A percentile compares a stretch with the other conserved stretches of the same genome.
Conservation (phyloP, 2,329 filamentous ascomycete species). For the Alternaria rosae region DNA sequence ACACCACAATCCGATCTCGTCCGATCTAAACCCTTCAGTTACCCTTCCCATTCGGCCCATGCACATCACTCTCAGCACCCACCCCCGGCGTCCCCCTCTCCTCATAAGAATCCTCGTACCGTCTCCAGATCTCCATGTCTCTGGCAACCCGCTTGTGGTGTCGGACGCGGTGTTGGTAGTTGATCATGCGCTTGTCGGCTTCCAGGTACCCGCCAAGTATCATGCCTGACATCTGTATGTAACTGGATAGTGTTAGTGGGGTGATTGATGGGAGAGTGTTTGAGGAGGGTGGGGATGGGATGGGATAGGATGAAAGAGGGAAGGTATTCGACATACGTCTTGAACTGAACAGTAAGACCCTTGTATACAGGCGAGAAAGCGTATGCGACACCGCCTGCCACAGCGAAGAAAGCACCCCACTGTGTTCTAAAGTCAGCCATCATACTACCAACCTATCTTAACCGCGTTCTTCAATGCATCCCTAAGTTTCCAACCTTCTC, state of each 20-base stretch:
- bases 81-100: conserved; percentile 51
- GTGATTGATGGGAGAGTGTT: too few relatives aligned
- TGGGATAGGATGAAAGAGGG: neutral
- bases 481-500: too few relatives aligned
- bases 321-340: conserved; percentile 29
- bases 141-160: conserved; percentile 68
- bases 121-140: conserved; percentile 73
- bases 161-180: conserved; percentile 71
- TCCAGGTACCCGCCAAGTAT: conserved; percentile 79
- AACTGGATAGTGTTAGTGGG: conserved; percentile 58
- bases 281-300: neutral
- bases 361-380: conserved; percentile 75
- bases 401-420: conserved; percentile 73
- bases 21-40: too few relatives aligned
- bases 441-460: neutral
- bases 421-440: conserved; percentile 29
- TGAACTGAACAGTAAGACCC: conserved; percentile 53
- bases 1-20: neutral
- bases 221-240: conserved; percentile 86
- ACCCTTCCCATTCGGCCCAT: conserved; percentile 16
- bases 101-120: conserved; percentile 68
- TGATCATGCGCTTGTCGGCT: conserved; percentile 72
- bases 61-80: conserved; percentile 42
- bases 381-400: conserved; percentile 69
- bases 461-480: neutral